Percentiles rank a stretch among this genome's conserved stretches.
These are phyloP conservation scores for Linnemannia zychae DNA, from an alignment of 192 early-diverging fungal species.

Conservation along the genomic window DNA sequence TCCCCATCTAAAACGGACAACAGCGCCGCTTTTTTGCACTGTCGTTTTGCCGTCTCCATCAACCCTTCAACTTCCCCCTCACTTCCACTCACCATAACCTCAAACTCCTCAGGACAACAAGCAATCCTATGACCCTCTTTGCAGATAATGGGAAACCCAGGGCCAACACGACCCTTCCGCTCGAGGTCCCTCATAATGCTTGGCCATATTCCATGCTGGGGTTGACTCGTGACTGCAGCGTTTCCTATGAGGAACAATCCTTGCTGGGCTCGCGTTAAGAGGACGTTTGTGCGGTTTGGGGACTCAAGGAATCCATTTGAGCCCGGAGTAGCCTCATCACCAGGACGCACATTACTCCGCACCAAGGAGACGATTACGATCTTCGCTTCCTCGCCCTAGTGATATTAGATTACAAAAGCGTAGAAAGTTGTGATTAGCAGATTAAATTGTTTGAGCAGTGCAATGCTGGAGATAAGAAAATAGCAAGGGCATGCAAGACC, in stretches of 20 bases:
- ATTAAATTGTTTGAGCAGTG: neutral
- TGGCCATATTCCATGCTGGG: constrained; percentile 53
- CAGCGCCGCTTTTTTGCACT: too few species aligned
- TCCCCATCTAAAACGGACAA: too few species aligned
- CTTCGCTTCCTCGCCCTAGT: constrained; percentile 52
- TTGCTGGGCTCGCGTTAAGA: constrained; percentile 66
- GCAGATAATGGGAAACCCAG: constrained; percentile 60
- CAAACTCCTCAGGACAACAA: constrained; percentile 29
- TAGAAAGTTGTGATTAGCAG: too few species aligned
- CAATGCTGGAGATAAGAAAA: neutral
- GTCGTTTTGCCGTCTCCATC: too few species aligned
- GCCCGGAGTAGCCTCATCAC: neutral
- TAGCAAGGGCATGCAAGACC: neutral
- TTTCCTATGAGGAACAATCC: constrained; percentile 70
- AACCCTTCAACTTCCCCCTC: too few species aligned
- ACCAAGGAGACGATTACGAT: constrained; percentile 56
- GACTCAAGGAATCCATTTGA: constrained; percentile 64
- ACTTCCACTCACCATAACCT: constrained; percentile 58
- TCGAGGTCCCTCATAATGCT: constrained; percentile 47
- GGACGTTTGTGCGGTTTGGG: constrained; percentile 65
- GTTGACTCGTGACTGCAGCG: constrained; percentile 29
- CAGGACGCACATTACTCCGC: constrained; percentile 12
- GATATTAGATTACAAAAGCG: too few species aligned
- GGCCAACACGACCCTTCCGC: constrained; percentile 40
- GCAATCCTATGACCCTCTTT: constrained; percentile 33